Evolutionary conservation across 495 filamentous ascomycete species (phyloP), one percentile per base, ranked within the genome.

Genomic region (Xylaria sp.): DNA sequence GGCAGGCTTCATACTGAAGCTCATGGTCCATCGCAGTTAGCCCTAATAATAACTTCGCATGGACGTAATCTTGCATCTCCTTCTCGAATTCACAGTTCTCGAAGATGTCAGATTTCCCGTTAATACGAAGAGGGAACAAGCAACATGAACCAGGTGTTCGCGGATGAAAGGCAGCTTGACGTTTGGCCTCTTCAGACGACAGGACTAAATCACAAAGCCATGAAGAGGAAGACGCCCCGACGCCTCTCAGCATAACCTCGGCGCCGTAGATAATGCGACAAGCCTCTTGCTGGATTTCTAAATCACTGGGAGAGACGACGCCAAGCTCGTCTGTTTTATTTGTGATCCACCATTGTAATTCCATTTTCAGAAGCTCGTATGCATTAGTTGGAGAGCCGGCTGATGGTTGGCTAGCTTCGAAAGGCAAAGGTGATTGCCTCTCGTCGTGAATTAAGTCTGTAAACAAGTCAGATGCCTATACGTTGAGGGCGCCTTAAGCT

Each of bases 151-250:
- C 61, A 37, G 75, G 75, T 8, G 69, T 68, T 31, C 78, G 75
- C 6, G 82, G 81, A 4, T 77, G 75, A 40, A 83, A 77, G 3
- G 71, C 78, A 12, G 81, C 84, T 26, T 77, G 71, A n/a, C 73
- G 72, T 12, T 80, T 59, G 14, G 82, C 41, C 33, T 76, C 69
- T 1, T 82, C 82, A 4, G 79, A 79, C 12, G 80, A 81, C 73
- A 87, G 76, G n/a, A 88, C 67, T 53, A 88, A 71, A 67, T 88
- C 86, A n/a, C 85, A 81, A 40, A 88, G 79, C 86, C 86, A 88
- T 0, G 85, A 86, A 14, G 78, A 69, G 26, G 78, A 74, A 7
- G 79, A 72, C 37, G 73, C 71, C 5, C 72, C 75, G 9, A 64
- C 67, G 11, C 76, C 69, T 29, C 72, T 63, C 1, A 81, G 78